Base-by-base conservation (phyloP, 495 filamentous ascomycete species). In the Penicillium lagena region DNA sequence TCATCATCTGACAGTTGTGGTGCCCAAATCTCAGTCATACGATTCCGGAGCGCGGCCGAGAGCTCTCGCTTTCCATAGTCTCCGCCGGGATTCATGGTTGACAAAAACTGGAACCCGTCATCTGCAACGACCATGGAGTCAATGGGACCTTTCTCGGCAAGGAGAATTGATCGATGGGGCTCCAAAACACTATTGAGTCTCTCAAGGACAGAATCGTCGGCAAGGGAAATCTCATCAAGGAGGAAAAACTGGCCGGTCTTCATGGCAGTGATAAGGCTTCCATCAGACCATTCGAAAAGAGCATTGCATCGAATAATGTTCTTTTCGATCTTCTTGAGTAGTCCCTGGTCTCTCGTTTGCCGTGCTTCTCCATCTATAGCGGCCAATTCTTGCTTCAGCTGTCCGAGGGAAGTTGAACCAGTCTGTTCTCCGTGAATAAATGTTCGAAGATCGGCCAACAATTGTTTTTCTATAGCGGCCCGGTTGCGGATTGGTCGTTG, bases 1-100 rank as follows among this genome's bases (percentile, higher is more conserved):
- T 90, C 82, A 31, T 76, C 73, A 35, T 93, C 87, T 0, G 86
- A 86, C 36, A 73, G 68, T 3, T 89, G 73, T 4, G 93, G 89
- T 0, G 96, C 94, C 94, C 94, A 99, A 14, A 99, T 95, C 59
- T 99, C 94, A 0, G 94, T 99, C 68, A 99, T 96, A 34, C 94
- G 85, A 59, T 99, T 97, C 17, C 94, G 79, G 42, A 99, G 72
- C 17, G 94, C 94, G 6, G 91, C 90, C 3, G 94, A 97, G 37
- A 99, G 81, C 62, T 99, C 94, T 51, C 86, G 85, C 59, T 99
- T 99, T 43, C 94, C 94, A 60, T 96, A 97, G 56, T 99, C 94
- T 43, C 94, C 94, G 32, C 93, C 94, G 8, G 94, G 94, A 51
- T 99, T 99, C 94, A 99, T 99, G 2, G 94, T 99, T 12, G 94